Evolutionary conservation across 805 yeast genomes (phyloP), one percentile per base, ranked within the genome.

Genomic region (Candida sithepensis): DNA sequence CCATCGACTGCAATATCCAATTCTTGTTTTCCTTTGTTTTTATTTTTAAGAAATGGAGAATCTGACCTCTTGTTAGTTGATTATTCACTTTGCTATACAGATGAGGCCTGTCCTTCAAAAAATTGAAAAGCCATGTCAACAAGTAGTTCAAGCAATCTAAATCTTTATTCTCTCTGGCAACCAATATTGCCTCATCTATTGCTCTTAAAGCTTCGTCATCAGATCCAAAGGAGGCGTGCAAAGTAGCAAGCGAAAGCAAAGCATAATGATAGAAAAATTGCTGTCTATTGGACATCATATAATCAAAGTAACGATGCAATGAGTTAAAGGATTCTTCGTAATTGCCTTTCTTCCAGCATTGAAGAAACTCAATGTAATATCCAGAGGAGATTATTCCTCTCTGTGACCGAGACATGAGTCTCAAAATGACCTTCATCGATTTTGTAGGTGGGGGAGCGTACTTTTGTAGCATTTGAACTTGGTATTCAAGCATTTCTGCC

Each of bases 101-200:
- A 42, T 76, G 71, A 0, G 96, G 96, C 56, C 83, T 76, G 48
- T 79, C 78, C 50, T 79, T 80, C 58, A 88, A 72, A 55, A 85
- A 87, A 52, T 83, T 78, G 54, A 82, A 81, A 1, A 88, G 69
- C 90, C 94, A 85, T 9, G 88, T 74, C 43, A 89, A 68, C 14
- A 89, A 74, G 55, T 82, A 82, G 23, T 87, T 84, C 38, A 89
- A 71, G 22, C 95, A 87, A 13, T 75, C 71, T 46, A 79, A 73
- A 63, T 91, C 96, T 51, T 82, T 82, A 56, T 85, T 84, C 57
- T 90, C 96, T 54, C 97, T 71, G 0, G 97, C 97, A 2, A 90
- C 89, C 6, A 85, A 73, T 2, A 89, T 85, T 0, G 97, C 94
- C 62, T 90, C 97, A 52, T 85, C 88, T 8, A 89, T 85, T 1